Percentiles rank a stretch among this genome's conserved stretches.
Conservation (phyloP, 306 rosid genomes). For the Begonia peltatifolia region DNA sequence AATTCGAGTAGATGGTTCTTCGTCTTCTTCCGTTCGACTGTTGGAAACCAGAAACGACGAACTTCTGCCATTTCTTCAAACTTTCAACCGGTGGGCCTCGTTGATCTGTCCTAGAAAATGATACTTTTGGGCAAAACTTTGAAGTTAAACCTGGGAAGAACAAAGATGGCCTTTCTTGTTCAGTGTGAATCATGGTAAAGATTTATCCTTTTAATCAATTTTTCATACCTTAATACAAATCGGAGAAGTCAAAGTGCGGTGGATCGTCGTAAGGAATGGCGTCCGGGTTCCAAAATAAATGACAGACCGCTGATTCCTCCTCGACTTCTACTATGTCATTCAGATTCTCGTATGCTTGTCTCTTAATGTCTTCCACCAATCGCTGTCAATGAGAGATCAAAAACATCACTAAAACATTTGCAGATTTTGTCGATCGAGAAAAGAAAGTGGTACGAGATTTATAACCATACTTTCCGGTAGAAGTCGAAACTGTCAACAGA, state of each 20-base stretch:
- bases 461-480: background rate
- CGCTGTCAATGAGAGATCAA: constrained; percentile 4
- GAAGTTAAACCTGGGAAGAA: too few relatives aligned
- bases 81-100: too few relatives aligned
- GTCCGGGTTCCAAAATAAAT: constrained; percentile 7
- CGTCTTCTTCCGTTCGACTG: too few relatives aligned
- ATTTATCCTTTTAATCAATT: too few relatives aligned
- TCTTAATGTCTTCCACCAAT: constrained; percentile 3
- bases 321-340: background rate
- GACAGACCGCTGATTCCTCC: constrained; percentile 4
- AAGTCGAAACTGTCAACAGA: background rate
- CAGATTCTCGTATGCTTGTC: background rate
- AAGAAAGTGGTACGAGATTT: background rate
- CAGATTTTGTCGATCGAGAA: background rate
- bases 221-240: constrained; percentile 22
- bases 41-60: too few relatives aligned
- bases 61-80: too few relatives aligned
- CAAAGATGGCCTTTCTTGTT: too few relatives aligned
- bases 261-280: constrained; percentile 7
- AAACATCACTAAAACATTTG: background rate
- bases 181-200: too few relatives aligned
- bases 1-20: too few relatives aligned
- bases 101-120: too few relatives aligned
- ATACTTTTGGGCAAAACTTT: too few relatives aligned
- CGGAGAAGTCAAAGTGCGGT: background rate